phyloP scores from a whole-genome alignment of 305 asterid genomes.

The Fraxinus nigra region DNA sequence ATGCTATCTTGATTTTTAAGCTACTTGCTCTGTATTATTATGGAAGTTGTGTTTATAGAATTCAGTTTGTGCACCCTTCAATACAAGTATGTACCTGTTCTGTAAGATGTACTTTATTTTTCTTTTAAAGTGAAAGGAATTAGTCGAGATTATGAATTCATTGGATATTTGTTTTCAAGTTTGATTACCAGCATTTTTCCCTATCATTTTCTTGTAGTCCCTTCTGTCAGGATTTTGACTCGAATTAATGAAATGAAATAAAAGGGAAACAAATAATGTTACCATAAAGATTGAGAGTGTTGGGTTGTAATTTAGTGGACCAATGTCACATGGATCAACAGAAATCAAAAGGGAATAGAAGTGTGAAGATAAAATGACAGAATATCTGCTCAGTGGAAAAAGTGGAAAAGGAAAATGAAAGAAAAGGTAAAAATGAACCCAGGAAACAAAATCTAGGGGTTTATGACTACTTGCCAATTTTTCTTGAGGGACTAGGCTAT shows the following conservation, averaged over 20 bases:
- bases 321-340: not conserved
- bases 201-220: not conserved
- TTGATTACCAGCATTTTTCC: not conserved
- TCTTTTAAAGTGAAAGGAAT: not conserved
- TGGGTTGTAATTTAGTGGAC: not conserved
- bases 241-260: not conserved
- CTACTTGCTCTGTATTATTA: not conserved
- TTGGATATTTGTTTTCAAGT: not conserved
- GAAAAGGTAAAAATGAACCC: not conserved
- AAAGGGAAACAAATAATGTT: not conserved
- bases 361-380: not conserved
- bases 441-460: not conserved
- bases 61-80: not conserved
- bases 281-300: not conserved
- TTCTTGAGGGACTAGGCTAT: too few species aligned
- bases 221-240: not conserved
- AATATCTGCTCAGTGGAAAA: not conserved
- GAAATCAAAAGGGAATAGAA: not conserved
- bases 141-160: not conserved
- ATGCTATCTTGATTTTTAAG: not conserved
- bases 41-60: not conserved
- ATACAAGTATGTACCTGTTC: not conserved
- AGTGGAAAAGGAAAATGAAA: not conserved
- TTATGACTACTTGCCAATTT: not conserved
- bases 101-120: not conserved